A percentile compares a stretch with the other conserved stretches of the same genome.
These are phyloP conservation scores for Simplicillium aogashimaense DNA, from an alignment of 2,329 filamentous ascomycete genomes.

Conservation along the genomic window DNA sequence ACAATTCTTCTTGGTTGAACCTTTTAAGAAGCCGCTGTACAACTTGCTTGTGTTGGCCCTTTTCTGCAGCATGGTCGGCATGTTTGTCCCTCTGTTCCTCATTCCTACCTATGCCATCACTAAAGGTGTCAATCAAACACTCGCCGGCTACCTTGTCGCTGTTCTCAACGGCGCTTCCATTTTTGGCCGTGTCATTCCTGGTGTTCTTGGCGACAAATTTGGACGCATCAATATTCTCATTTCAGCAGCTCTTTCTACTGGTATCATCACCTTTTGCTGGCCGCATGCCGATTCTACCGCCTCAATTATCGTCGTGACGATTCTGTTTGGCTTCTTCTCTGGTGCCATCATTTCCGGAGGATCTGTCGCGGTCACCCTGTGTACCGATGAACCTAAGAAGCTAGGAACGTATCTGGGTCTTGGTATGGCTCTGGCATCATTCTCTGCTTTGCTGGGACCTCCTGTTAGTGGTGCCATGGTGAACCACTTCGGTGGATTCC, in stretches of 20 bases:
- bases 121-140: conserved; percentile 9
- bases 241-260: conserved; percentile 22
- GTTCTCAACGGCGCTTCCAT: conserved; percentile 73
- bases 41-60: conserved; percentile 48
- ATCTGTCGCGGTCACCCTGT: conserved; percentile 40
- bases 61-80: conserved; percentile 48
- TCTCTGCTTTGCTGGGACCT: conserved; percentile 33
- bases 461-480: conserved; percentile 24
- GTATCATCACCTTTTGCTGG: conserved; percentile 4
- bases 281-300: conserved; percentile 8
- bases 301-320: conserved; percentile 18
- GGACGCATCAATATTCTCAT: conserved; percentile 79
- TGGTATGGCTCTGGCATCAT: conserved; percentile 28
- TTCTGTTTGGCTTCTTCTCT: conserved; percentile 21
- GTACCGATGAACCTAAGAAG: conserved; percentile 39
- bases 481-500: conserved; percentile 21
- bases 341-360: conserved; percentile 28
- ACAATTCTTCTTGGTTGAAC: conserved; percentile 12
- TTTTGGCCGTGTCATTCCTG: conserved; percentile 67
- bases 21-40: conserved; percentile 13
- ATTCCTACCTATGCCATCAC: conserved; percentile 60
- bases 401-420: conserved; percentile 48
- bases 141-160: conserved; percentile 63
- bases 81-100: conserved; percentile 68
- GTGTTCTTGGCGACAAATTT: conserved; percentile 62